A percentile compares a stretch with the other conserved stretches of the same genome.
Conservation (phyloP, 2,329 filamentous ascomycete species). For the Didymella sp. region DNA sequence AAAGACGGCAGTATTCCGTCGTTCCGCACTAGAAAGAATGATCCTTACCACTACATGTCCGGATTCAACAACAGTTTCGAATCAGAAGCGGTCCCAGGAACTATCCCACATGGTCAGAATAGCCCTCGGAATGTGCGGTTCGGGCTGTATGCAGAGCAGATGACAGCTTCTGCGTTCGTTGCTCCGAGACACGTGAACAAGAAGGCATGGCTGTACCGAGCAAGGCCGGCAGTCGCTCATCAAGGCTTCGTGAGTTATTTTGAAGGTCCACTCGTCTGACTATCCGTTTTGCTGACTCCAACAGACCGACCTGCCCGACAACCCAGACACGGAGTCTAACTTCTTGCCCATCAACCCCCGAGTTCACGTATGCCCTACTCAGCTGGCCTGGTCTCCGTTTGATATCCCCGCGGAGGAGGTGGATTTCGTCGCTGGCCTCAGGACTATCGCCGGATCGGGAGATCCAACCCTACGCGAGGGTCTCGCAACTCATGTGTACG, state of each 20-base stretch:
- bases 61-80: conserved; percentile 51
- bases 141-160: conserved; percentile 56
- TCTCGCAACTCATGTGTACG: conserved; percentile 59
- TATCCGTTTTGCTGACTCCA: neutral
- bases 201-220: conserved; percentile 56
- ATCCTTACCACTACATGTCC: conserved; percentile 50
- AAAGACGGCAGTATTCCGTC: neutral
- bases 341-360: neutral
- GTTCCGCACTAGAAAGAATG: conserved; percentile 35
- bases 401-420: neutral
- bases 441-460: conserved; percentile 59
- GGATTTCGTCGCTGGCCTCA: conserved; percentile 47
- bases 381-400: conserved; percentile 1
- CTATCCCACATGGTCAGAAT: conserved; percentile 45
- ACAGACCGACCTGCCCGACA: conserved; percentile 29
- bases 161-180: conserved; percentile 55
- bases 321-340: conserved; percentile 33
- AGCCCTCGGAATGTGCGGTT: conserved; percentile 30
- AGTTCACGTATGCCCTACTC: neutral
- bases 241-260: conserved; percentile 27
- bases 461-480: conserved; percentile 60
- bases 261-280: neutral
- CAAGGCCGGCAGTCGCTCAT: conserved; percentile 54
- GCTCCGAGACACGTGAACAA: conserved; percentile 53
- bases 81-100: conserved; percentile 54